Conservation (phyloP, 345 rosid genomes). For the Salix exigua region DNA sequence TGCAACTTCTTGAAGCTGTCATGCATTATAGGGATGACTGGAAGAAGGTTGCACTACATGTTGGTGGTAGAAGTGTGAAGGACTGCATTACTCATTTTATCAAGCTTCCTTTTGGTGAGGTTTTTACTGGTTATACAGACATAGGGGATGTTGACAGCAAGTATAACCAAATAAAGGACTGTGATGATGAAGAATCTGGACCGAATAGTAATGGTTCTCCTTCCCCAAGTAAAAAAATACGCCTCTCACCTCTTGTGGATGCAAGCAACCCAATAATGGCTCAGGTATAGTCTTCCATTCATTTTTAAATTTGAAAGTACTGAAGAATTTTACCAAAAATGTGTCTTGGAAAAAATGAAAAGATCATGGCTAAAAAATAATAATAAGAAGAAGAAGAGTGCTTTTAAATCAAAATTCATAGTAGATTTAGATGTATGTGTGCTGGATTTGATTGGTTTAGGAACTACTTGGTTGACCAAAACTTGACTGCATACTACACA, state of each 20-base stretch:
- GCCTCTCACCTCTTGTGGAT: conserved; percentile 81
- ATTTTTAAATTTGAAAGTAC: not conserved
- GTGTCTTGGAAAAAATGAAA: too few relatives aligned
- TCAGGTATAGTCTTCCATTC: conserved; percentile 48
- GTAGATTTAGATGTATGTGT: not conserved
- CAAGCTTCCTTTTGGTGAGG: conserved; percentile 86
- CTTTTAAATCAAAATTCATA: too few relatives aligned
- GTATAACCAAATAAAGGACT: conserved; percentile 28
- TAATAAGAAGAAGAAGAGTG: too few relatives aligned
- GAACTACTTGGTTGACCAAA: too few relatives aligned
- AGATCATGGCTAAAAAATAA: too few relatives aligned
- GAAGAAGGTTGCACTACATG: conserved; percentile 82
- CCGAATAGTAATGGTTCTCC: conserved; percentile 25
- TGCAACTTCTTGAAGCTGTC: conserved; percentile 72
- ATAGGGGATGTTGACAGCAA: conserved; percentile 40
- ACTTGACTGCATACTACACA: not conserved
- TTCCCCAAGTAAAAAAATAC: conserved; percentile 49
- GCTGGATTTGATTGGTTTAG: not conserved
- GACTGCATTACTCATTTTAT: conserved; percentile 77
- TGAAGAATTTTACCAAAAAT: too few relatives aligned
- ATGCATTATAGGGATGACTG: conserved; percentile 85
- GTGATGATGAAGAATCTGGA: conserved; percentile 33
- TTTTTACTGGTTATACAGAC: conserved; percentile 42
- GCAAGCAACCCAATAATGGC: conserved; percentile 99
- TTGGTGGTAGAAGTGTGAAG: conserved; percentile 75